Conservation (phyloP, 2,329 filamentous ascomycete genomes). For the Pseudogymnoascus sp. region DNA sequence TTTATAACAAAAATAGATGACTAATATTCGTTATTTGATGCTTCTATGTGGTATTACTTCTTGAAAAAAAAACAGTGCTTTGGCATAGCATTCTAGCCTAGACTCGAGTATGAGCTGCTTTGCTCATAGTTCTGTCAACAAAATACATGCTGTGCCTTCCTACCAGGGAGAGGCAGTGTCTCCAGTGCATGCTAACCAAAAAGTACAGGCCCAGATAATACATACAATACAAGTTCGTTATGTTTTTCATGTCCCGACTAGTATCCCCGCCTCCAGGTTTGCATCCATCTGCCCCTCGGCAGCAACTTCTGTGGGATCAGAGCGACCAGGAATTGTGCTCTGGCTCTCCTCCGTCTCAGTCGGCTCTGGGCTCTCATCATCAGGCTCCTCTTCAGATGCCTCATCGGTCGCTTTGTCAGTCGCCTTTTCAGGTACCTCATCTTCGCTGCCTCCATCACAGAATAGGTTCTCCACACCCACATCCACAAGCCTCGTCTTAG, state of each 20-base stretch:
- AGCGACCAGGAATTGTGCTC: neutral
- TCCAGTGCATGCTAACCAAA: neutral
- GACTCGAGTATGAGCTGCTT: neutral
- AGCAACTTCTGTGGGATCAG: neutral
- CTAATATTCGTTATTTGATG: conserved; percentile 2
- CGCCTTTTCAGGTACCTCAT: conserved; percentile 14
- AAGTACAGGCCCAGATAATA: neutral
- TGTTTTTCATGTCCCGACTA: neutral
- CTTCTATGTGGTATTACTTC: neutral
- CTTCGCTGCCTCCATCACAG: conserved; percentile 7
- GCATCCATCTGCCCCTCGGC: neutral
- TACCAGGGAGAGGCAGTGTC: neutral
- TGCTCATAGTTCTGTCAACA: neutral
- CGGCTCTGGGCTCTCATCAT: neutral
- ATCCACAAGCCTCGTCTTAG: neutral
- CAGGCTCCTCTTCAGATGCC: neutral
- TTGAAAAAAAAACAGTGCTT: neutral
- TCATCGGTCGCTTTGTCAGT: conserved; percentile 13
- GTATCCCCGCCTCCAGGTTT: neutral
- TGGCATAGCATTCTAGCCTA: neutral
- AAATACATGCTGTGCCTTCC: conserved; percentile 4
- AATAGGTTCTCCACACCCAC: neutral
- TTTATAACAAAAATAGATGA: conserved; percentile 3
- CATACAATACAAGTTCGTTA: neutral
- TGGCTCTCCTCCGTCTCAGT: neutral